Base-by-base conservation (phyloP, 306 rosid species). In the Betula pendula region DNA sequence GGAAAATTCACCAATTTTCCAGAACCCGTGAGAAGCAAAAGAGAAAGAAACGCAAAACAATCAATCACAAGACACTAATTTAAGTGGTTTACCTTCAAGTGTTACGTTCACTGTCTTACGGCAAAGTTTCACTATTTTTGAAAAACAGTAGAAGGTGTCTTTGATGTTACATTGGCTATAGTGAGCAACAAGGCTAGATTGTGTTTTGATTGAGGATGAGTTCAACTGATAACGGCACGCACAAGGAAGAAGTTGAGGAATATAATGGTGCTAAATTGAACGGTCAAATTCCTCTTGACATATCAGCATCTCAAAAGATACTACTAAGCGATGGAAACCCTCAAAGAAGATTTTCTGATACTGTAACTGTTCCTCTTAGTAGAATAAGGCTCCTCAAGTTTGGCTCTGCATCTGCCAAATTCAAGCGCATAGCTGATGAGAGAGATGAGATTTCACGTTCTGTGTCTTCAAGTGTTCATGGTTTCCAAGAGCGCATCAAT, bases 341-440 rank as follows among this genome's bases (percentile, higher is more conserved):
- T 31, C 87, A 55, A 33, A 79, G 71, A 74, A 82, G 84, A 47
- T 84, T 82, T 68, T 74, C 76, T 51, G 62, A 68, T 43, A 59
- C 81, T 47, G 10, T 79, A 68, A 74, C 70, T 79, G 69, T 70
- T 56, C 43, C 76, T 71, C 82, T 91, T 38, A 81, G 80, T 55
- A 87, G 90, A 79, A 70, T 81, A 29, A 84, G 40, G 19, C 66
- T 88, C 71, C 79, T 85, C 27, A 89, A 90, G 70, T 81, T 88
- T 83, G 97, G 97, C 27, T 92, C 97, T 56, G 96, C 96, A 5
- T 86, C 98, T 74, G 84, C 91, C 66, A 84, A 79, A 38, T 88
- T 91, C 87, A 88, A 81, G 82, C 85, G 75, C 76, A 47, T 90
- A 65, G 87, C 93, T 43, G 56, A 76, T 22, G 89, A 78, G 24